Conservation (phyloP, 169 alveolate genomes). For the Plasmodium inui region DNA sequence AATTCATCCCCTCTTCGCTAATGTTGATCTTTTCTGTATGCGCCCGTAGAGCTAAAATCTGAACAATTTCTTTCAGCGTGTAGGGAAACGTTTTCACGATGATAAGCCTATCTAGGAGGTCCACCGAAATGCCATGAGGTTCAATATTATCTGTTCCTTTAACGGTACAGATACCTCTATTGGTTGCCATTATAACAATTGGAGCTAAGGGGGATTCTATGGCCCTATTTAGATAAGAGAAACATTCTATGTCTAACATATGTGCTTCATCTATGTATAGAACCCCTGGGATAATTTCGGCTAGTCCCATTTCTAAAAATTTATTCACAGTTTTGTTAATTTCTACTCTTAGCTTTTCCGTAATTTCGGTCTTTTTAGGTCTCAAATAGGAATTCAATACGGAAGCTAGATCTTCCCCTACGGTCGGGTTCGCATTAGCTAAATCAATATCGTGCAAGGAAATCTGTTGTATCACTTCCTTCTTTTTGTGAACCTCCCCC, state of each 20-base stretch:
- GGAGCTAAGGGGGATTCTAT: slow-evolving; percentile 98
- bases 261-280: slow-evolving; percentile 99
- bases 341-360: slow-evolving; percentile 98
- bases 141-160: slow-evolving; percentile 98
- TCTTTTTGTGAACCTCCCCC: slow-evolving; percentile 99
- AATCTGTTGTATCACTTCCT: slow-evolving; percentile 99
- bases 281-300: slow-evolving; percentile 99
- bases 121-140: slow-evolving; percentile 99
- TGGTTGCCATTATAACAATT: slow-evolving; percentile 98
- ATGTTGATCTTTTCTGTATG: slow-evolving; percentile 95
- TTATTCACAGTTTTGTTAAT: slow-evolving; percentile 98
- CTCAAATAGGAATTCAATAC: slow-evolving; percentile 96
- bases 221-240: slow-evolving; percentile 98
- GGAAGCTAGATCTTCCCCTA: slow-evolving; percentile 97
- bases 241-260: slow-evolving; percentile 99
- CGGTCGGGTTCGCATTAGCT: slow-evolving; percentile 99
- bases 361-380: slow-evolving; percentile 99
- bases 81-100: slow-evolving; percentile 98
- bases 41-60: slow-evolving; percentile 97
- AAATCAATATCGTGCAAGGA: slow-evolving; percentile 99
- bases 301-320: slow-evolving; percentile 97
- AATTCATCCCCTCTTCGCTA: slow-evolving; percentile 96
- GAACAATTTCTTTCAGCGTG: slow-evolving; percentile 78
- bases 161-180: slow-evolving; percentile 97
- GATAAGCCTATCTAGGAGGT: slow-evolving; percentile 98